Evolutionary conservation across 768 basidiomycete species (phyloP), one percentile per base, ranked within the genome.

Genomic region (Panellus pusillus): DNA sequence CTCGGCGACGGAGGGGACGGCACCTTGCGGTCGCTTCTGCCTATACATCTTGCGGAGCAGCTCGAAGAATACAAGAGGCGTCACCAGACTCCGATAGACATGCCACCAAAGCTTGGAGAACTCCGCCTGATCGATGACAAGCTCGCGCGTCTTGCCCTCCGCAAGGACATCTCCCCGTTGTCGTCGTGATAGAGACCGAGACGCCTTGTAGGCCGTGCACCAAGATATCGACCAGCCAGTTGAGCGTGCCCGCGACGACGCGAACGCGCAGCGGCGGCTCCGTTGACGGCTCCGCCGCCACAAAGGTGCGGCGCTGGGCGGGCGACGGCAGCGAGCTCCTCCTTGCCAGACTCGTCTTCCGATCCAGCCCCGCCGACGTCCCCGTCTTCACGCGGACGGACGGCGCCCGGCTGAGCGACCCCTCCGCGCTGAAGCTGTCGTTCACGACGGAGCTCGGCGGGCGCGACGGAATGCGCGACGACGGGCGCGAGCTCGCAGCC

Each of bases 21-120:
- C 72, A 40, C 74, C 73, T 54, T 62, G 68, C 38, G 69, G 79
- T 60, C 74, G 80, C 28, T 75, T 75, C 50, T 76, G 76, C 17
- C 84, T 66, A 59, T 89, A 92, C 29, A 85, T 81, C 70, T 91
- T 92, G 46, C 87, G 80, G 49, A 93, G 70, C 13, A 91, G 75
- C 90, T 93, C 90, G 66, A 93, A 92, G 62, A 93, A 89, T 1
- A 87, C 87, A 7, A 87, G 67, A 0, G 91, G 91, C 0, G 87
- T 84, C 9, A 93, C 81, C 60, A 93, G 91, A 62, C 87, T 90
- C 38, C 91, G 77, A 65, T 89, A 93, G 17, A 82, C 81, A 56
- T 79, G 84, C 89, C 91, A 93, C 89, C 91, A 93, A 3, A 90
- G 80, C 40, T 74, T 76, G 2, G 83, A 77, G 70, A 89, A 93